These are phyloP conservation scores for Alternaria triticina DNA, from an alignment of 2,329 filamentous ascomycete genomes.

Conservation along the genomic window DNA sequence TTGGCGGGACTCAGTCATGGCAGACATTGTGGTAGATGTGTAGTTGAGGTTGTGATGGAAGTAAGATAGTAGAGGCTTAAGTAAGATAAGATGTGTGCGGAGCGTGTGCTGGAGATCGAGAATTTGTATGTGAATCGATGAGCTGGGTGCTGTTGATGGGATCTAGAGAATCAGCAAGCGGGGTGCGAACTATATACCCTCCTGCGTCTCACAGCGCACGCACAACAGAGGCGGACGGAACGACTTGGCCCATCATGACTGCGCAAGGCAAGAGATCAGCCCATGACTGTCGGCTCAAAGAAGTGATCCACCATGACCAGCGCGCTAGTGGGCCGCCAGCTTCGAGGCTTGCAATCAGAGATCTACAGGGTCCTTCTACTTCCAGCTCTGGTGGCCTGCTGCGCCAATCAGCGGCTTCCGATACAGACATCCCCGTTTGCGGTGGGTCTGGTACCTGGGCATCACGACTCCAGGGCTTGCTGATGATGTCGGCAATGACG, in stretches of 20 bases:
- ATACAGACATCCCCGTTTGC: conserved; percentile 18
- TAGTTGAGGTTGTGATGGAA: background rate
- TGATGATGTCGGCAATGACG: conserved; percentile 26
- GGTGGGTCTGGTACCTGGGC: background rate
- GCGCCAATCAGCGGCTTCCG: conserved; percentile 19
- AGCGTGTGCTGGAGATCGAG: conserved; percentile 6
- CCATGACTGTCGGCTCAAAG: conserved; percentile 21
- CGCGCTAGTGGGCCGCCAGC: background rate
- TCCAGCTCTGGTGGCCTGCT: background rate
- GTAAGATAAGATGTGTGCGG: background rate
- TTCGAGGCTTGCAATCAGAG: conserved; percentile 28
- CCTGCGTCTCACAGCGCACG: conserved; percentile 16
- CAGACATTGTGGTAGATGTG: conserved; percentile 25
- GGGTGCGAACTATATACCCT: conserved; percentile 36
- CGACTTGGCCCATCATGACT: conserved; percentile 18
- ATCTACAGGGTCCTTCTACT: conserved; percentile 44
- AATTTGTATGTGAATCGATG: conserved; percentile 5
- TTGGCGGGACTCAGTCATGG: conserved; percentile 24
- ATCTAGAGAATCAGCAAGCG: conserved; percentile 8
- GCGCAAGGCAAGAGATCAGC: conserved; percentile 33
- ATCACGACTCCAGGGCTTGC: conserved; percentile 3
- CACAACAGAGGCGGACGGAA: conserved; percentile 6
- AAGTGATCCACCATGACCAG: conserved; percentile 24
- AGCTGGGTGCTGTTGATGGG: background rate
- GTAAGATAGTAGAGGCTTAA: background rate